Base-by-base conservation (phyloP, 345 rosid genomes). In the Gossypium turneri region DNA sequence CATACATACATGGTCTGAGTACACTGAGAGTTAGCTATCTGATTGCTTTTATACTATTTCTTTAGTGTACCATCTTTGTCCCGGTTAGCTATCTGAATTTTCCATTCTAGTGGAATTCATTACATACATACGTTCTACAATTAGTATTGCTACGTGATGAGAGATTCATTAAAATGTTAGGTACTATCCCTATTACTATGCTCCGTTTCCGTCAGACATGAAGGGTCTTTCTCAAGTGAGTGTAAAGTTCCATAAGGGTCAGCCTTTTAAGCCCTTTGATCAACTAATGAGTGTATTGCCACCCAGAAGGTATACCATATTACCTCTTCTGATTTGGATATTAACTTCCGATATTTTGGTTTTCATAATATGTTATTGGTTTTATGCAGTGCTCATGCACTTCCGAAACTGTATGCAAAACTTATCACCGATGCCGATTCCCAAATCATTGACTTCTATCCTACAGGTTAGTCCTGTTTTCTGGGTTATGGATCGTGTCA, bases 281-380 rank as follows among this genome's bases (percentile, higher is more conserved):
- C 81, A 78, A 47, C 71, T 81, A 27, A 57, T 81, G 81, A 53
- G 56, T 17, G 77, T 81, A 6, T 67, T 75, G 41, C 81, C 84
- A 1, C 72, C 75, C 1, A 75, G 56, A 50, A 81, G 81, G 84
- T 81, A 60, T 25, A 12, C 34, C 19, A 4, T 17, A 24, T 12
- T 51, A 50, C 9, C 34, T 7, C 1, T 19, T 38, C 16, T 17
- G 2, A 47, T 58, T 4, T 52, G 10, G 5, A 41, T 45, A 1
- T 24, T 59, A 15, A 12, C 7, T 57, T 44, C 2, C 7, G 7
- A 9, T 56, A 20, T 55, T 50, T 10, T 2, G 0, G 12, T 72
- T 38, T 55, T 34, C 20, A 1, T 50, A 4, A 8, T 19, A n/a
- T 11, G 9, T 9, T 22, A 16, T 20, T 22, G 53, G 1, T 20